Evolutionary conservation across 2,329 filamentous ascomycete species (phyloP), one percentile per base, ranked within the genome.

Genomic region (Neofusicoccum laricinum): DNA sequence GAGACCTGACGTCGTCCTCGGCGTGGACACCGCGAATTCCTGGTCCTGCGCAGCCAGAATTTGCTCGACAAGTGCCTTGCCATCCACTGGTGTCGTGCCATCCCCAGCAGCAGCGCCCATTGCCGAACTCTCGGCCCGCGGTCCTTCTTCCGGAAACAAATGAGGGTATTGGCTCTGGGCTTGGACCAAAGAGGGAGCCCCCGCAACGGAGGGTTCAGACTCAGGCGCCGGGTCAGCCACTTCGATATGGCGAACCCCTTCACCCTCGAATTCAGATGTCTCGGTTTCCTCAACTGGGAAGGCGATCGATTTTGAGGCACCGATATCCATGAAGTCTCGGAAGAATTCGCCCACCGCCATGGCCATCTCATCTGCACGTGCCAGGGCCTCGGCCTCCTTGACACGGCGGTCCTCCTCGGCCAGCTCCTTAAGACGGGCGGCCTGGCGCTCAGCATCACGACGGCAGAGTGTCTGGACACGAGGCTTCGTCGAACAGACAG

Each of bases 401-500:
- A 40, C 41, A 12, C 46, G 43, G 21, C 40, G 48, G 14, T 55
- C 58, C 11, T 36, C 21, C 25, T 65, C 64, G 7, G 46, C 49
- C 57, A 41, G 7, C 30, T 65, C 58, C 48, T 62, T 62, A 12
- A 41, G n/a, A 14, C 46, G 36, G 10, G 48, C 53, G 5, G 63
- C 63, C 21, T 55, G 51, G 34, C 51, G 63, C 32, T 64, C 63
- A 4, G 51, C 63, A 4, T 64, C 51, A 17, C 63, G 63, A 11
- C 53, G 63, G 63, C 77, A 79, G 40, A 74, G 76, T 7, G 70
- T 68, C 50, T 68, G 72, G 12, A 78, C 72, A 14, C 69, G 67
- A 32, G 71, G 67, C 62, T 77, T 77, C 38, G 68, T 70, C 10
- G 71, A 61, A 67, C 77, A 79, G 36, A 68, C 68, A 0, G 77